Evolutionary conservation across 176 grass and related monocot species (phyloP).

Genomic region (Ensete glaucum): DNA sequence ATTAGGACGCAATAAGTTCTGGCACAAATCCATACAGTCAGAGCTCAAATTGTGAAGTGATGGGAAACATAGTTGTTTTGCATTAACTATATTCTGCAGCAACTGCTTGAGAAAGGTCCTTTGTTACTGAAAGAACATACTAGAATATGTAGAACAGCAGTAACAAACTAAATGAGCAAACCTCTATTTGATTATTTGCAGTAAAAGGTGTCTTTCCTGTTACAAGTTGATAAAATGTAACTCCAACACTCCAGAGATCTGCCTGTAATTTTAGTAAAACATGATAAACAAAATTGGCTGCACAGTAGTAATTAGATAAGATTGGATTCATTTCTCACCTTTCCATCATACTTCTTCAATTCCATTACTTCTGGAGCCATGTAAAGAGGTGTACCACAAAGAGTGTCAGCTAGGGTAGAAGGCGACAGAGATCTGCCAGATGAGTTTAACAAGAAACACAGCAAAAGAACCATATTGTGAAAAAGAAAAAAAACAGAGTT

Average conservation of each 20-base stretch:
- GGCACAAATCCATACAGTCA: constrained; percentile 82
- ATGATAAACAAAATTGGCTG: constrained; percentile 14
- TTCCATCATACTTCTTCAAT: constrained; percentile 92
- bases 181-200: constrained; percentile 85
- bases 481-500: neutral
- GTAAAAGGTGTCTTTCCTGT: constrained; percentile 83
- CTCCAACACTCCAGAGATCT: constrained; percentile 97
- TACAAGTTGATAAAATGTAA: constrained; percentile 93
- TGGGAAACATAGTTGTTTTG: constrained; percentile 58
- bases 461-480: neutral
- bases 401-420: constrained; percentile 62
- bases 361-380: constrained; percentile 99
- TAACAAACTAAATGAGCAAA: constrained; percentile 28
- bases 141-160: neutral
- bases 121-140: constrained; percentile 13
- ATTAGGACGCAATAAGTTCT: constrained; percentile 68
- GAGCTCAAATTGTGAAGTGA: constrained; percentile 49
- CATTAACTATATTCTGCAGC: constrained; percentile 60
- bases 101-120: constrained; percentile 37
- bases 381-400: constrained; percentile 97
- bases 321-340: constrained; percentile 33
- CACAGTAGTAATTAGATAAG: constrained; percentile 1
- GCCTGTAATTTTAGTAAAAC: constrained; percentile 59
- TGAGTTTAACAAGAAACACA: neutral
- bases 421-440: constrained; percentile 32